Evolutionary conservation across 1,284 basidiomycete species (phyloP).

Genomic region (Ganoderma sinense): DNA sequence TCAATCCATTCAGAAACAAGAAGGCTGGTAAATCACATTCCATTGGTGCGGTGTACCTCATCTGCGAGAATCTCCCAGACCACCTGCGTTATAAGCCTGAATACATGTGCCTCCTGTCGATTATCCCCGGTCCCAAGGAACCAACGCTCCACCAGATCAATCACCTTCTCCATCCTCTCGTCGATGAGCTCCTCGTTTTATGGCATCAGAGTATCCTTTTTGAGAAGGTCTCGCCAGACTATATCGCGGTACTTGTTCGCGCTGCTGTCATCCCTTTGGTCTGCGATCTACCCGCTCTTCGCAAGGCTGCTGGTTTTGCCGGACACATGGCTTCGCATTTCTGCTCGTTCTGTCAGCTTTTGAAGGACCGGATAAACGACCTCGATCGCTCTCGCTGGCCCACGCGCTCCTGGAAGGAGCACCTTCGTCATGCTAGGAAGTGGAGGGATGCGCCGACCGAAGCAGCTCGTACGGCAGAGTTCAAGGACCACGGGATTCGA

Average conservation of each 20-base stretch:
- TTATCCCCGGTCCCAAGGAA: slow-evolving; percentile 14
- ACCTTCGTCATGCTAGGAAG: slow-evolving; percentile 24
- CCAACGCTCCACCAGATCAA: slow-evolving; percentile 28
- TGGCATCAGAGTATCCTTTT: slow-evolving; percentile 27
- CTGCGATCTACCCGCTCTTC: slow-evolving; percentile 22
- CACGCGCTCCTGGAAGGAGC: slow-evolving; percentile 4
- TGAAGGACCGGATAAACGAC: slow-evolving; percentile 2
- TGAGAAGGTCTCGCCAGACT: not conserved
- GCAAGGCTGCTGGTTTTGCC: slow-evolving; percentile 22
- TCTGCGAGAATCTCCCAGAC: slow-evolving; percentile 21
- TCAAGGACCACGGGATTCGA: slow-evolving; percentile 39
- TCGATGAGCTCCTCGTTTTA: slow-evolving; percentile 26
- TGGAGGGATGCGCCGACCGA: slow-evolving; percentile 39
- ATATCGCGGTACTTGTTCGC: slow-evolving; percentile 10
- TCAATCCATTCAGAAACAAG: slow-evolving; percentile 26
- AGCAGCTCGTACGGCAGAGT: slow-evolving; percentile 28
- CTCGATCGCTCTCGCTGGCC: slow-evolving; percentile 21
- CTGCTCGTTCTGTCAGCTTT: slow-evolving; percentile 26
- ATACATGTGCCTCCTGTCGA: slow-evolving; percentile 27
- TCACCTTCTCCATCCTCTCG: slow-evolving; percentile 27
- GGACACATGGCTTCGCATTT: slow-evolving; percentile 17
- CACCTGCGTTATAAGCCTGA: slow-evolving; percentile 30
- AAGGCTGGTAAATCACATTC: slow-evolving; percentile 26
- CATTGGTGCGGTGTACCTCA: slow-evolving; percentile 17
- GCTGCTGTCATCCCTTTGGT: slow-evolving; percentile 20